These are phyloP conservation scores for Quercus parvula DNA, from an alignment of 306 rosid genomes.

Conservation along the genomic window DNA sequence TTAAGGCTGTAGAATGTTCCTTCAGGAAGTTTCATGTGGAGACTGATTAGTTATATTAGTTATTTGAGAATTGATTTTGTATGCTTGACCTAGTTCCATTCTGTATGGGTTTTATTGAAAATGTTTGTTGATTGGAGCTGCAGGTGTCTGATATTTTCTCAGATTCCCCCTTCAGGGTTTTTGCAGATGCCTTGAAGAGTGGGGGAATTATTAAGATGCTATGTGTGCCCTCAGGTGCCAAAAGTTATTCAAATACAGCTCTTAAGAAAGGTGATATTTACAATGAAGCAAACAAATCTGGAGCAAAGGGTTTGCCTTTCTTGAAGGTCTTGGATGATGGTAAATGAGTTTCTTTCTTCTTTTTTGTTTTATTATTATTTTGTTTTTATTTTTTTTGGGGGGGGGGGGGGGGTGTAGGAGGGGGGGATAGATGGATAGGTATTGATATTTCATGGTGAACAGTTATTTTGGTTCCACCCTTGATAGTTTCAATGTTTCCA, in stretches of 20 bases:
- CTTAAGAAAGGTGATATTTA: conserved; percentile 86
- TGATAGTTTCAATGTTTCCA: conserved; percentile 23
- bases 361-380: not conserved
- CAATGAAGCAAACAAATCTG: conserved; percentile 71
- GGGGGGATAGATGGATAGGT: not conserved
- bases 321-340: conserved; percentile 82
- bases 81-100: not conserved
- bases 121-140: conserved; percentile 19
- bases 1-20: not conserved
- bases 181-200: conserved; percentile 67
- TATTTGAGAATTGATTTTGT: conserved; percentile 5
- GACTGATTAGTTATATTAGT: not conserved
- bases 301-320: conserved; percentile 92
- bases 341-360: conserved; percentile 22
- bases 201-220: conserved; percentile 80
- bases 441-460: not conserved
- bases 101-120: not conserved
- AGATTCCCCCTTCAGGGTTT: conserved; percentile 78
- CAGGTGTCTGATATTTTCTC: conserved; percentile 82
- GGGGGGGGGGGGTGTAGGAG: not conserved
- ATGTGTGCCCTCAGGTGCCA: conserved; percentile 75
- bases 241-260: conserved; percentile 79
- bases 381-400: no score
- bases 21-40: not conserved
- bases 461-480: conserved; percentile 8